phyloP scores from a whole-genome alignment of 192 early-diverging fungal genomes.

The Coemansia sp. region DNA sequence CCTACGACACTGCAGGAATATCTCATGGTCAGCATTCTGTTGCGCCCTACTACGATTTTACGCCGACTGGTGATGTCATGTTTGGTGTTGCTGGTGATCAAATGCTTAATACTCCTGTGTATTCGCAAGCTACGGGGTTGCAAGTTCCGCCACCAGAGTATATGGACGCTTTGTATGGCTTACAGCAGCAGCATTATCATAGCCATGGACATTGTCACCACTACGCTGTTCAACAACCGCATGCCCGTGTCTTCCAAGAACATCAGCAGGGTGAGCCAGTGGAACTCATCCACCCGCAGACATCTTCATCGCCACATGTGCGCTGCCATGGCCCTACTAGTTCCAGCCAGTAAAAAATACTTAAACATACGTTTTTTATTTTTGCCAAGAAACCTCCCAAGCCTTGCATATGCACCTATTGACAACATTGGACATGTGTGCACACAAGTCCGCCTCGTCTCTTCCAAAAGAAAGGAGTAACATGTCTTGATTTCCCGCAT shows the following conservation, averaged over 20 bases:
- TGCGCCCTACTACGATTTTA: not conserved
- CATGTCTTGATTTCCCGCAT: not conserved
- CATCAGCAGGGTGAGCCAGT: not conserved
- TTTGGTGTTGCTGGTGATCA: not conserved
- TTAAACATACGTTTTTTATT: too few species aligned
- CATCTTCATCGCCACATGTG: not conserved
- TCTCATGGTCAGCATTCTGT: not conserved
- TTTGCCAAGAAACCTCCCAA: too few species aligned
- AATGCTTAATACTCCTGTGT: not conserved
- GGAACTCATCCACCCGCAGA: not conserved
- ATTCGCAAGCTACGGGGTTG: not conserved
- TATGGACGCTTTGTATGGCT: not conserved
- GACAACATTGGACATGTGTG: too few species aligned
- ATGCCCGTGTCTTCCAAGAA: not conserved
- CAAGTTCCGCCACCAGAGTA: not conserved
- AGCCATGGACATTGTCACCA: too few species aligned
- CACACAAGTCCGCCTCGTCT: too few species aligned
- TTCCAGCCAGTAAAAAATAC: too few species aligned
- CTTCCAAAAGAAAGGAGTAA: too few species aligned
- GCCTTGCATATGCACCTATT: too few species aligned
- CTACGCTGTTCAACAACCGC: not conserved
- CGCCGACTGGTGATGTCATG: slow-evolving; percentile 2
- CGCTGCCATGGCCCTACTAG: not conserved
- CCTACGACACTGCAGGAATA: not conserved
- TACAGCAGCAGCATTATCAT: slow-evolving; percentile 13